These are phyloP conservation scores for Talaromyces amestolkiae DNA, from an alignment of 2,329 filamentous ascomycete species.

Conservation along the genomic window DNA sequence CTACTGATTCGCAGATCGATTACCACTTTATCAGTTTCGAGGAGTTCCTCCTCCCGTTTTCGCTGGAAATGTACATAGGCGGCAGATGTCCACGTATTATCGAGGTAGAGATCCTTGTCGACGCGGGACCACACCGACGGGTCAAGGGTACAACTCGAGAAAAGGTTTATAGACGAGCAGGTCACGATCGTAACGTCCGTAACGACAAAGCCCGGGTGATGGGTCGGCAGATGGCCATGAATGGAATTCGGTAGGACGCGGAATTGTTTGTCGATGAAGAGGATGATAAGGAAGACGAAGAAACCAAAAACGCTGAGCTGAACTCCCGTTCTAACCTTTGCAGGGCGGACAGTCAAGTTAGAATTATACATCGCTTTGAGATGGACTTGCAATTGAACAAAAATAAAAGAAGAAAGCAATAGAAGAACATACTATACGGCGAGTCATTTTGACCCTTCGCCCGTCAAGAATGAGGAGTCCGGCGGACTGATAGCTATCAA, in stretches of 20 bases:
- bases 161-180: conserved; percentile 71
- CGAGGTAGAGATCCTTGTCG: conserved; percentile 85
- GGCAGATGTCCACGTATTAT: conserved; percentile 67
- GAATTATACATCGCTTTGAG: not conserved
- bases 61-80: conserved; percentile 80
- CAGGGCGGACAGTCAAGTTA: conserved; percentile 13
- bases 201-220: conserved; percentile 79
- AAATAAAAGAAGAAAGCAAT: not conserved
- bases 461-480: conserved; percentile 5
- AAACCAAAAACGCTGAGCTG: conserved; percentile 68
- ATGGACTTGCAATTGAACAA: not conserved
- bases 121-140: conserved; percentile 73
- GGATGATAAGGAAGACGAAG: conserved; percentile 67
- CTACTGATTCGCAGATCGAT: conserved; percentile 74
- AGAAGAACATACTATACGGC: conserved; percentile 40
- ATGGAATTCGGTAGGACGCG: conserved; percentile 80
- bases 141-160: conserved; percentile 74
- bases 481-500: conserved; percentile 13
- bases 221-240: conserved; percentile 80
- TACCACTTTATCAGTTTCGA: conserved; percentile 71
- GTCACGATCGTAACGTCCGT: conserved; percentile 78
- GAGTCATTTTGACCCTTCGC: conserved; percentile 34
- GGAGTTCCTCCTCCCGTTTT: conserved; percentile 81
- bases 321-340: conserved; percentile 62
- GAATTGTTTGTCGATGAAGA: conserved; percentile 86